Evolutionary conservation across 148 eudicot species (phyloP), one percentile per base, ranked within the genome.

Genomic region (Camellia japonica): DNA sequence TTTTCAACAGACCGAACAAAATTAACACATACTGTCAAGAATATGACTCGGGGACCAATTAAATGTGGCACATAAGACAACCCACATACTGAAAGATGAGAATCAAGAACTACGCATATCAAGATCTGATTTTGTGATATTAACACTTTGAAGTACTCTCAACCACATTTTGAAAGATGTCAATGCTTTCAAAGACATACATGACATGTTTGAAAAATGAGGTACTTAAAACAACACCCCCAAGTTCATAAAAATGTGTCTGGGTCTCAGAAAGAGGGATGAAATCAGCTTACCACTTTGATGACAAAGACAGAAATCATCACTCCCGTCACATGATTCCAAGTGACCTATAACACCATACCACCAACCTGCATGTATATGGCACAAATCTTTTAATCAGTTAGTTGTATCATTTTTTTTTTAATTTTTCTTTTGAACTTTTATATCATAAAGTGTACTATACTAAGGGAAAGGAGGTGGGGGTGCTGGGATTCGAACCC

Each of bases 311-410:
- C 99, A 96, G 75, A 87, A 84, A 82, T 72, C 82, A 68, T 83
- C 78, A 75, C 88, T 89, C 62, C 98, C 90, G 80, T 92, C 93
- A 86, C 99, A 96, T 71, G 87, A 75, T 89, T 93, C 99, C 82
- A 92, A 87, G 90, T 95, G 99, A 59, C 99, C 97, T 73, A 95
- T 93, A 79, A 90, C 86, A 51, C 99, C 99, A 86, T 96, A 96
- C 99, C 99, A 93, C 99, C 99, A 96, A 71, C 99, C 99, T 96
- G 88, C 86, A 84, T 73, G 46, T 14, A 77, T 23, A 77, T 63
- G 68, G 76, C 52, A 58, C 15, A 59, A 20, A n/a, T 12, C 18
- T 41, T 23, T 81, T 43, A 63, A 63, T 52, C 14, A 10, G 46
- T 16, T 13, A 23, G 13, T n/a, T 2, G 38, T 43, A 51, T 51